These are phyloP conservation scores for Lithocarpus polystachyus DNA, from an alignment of 306 rosid species.

Conservation along the genomic window DNA sequence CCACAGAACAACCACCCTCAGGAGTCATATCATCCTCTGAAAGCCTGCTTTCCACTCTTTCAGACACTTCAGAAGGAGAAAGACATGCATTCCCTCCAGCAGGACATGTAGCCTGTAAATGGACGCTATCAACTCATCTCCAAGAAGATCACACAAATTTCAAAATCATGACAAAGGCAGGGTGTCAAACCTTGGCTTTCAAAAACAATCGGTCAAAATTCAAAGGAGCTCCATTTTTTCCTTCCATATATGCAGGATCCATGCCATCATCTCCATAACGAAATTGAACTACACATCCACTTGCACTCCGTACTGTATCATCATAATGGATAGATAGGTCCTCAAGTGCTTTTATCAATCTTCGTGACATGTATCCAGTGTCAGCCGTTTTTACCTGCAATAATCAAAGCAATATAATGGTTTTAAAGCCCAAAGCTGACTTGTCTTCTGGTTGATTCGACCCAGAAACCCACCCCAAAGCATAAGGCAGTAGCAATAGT, in stretches of 20 bases:
- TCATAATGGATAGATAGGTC: conserved; percentile 85
- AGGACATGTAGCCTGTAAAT: conserved; percentile 72
- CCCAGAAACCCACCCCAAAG: conserved; percentile 6
- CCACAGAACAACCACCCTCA: conserved; percentile 54
- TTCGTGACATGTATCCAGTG: conserved; percentile 96
- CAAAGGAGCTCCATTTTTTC: conserved; percentile 76
- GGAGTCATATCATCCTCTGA: conserved; percentile 47
- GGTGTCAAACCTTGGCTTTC: conserved; percentile 66
- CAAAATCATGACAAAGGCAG: conserved; percentile 10
- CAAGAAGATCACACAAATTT: conserved; percentile 14
- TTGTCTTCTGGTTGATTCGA: background rate
- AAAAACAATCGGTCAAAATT: conserved; percentile 72
- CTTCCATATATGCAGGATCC: conserved; percentile 98
- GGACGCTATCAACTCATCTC: background rate
- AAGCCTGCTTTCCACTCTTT: conserved; percentile 58
- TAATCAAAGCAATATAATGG: conserved; percentile 9
- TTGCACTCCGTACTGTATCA: conserved; percentile 75
- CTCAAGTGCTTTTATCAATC: conserved; percentile 81
- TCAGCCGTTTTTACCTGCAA: conserved; percentile 98
- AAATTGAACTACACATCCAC: conserved; percentile 75
- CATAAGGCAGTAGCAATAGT: background rate
- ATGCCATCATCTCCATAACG: conserved; percentile 94
- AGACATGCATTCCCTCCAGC: conserved; percentile 44
- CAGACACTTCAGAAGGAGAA: conserved; percentile 54
- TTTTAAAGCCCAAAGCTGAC: conserved; percentile 4